These are phyloP conservation scores for Fusarium buxicola DNA, from an alignment of 2,329 filamentous ascomycete species.

Conservation along the genomic window DNA sequence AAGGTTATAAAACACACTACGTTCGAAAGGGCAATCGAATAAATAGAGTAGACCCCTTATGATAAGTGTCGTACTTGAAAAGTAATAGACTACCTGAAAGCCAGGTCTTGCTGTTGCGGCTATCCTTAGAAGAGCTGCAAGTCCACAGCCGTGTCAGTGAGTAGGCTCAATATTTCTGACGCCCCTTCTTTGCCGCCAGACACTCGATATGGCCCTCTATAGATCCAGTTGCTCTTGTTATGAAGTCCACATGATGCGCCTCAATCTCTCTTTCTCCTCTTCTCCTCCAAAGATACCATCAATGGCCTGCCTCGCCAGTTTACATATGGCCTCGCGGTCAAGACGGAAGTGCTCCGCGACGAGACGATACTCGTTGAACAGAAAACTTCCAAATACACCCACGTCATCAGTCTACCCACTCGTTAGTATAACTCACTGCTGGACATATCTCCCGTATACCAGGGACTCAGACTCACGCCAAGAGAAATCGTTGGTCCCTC, in stretches of 20 bases:
- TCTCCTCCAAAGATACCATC: slow-evolving; percentile 75
- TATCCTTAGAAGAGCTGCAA: neutral
- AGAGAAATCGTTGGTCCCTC: slow-evolving; percentile 72
- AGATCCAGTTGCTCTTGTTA: neutral
- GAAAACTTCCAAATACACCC: slow-evolving; percentile 79
- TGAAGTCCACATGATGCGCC: slow-evolving; percentile 60
- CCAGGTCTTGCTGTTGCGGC: neutral
- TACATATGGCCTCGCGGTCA: slow-evolving; percentile 56
- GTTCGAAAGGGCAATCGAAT: slow-evolving; percentile 4
- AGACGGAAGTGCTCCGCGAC: slow-evolving; percentile 78
- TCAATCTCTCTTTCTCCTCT: slow-evolving; percentile 69
- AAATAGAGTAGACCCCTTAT: slow-evolving; percentile 27
- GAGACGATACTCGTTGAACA: slow-evolving; percentile 82
- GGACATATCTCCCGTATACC: neutral
- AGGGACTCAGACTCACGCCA: slow-evolving; percentile 66
- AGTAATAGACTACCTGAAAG: too few species aligned
- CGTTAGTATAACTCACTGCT: slow-evolving; percentile 7
- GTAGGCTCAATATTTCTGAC: too few species aligned
- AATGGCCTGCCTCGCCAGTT: slow-evolving; percentile 70
- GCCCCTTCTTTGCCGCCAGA: too few species aligned
- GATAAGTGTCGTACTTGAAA: neutral
- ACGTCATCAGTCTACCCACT: slow-evolving; percentile 79
- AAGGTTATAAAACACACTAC: slow-evolving; percentile 11
- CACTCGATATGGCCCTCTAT: neutral
- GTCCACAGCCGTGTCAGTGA: too few species aligned